Evolutionary conservation across 2,329 filamentous ascomycete genomes (phyloP), one percentile per base, ranked within the genome.

Genomic region (Karstenula rhodostoma): DNA sequence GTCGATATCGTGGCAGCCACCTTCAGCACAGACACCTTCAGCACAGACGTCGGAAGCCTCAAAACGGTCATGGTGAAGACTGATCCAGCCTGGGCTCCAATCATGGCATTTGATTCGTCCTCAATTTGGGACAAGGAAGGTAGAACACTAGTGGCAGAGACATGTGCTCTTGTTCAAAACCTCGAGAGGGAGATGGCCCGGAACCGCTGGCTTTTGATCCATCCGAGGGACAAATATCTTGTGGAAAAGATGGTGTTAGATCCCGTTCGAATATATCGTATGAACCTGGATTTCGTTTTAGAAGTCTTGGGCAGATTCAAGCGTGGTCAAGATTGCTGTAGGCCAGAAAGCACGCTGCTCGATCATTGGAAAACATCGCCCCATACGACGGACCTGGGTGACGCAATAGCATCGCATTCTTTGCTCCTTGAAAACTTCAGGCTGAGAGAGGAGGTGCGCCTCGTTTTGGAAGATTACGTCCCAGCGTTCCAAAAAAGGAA

Each of bases 1-100:
- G 58, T 60, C 4, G 58, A 56, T 17, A 60, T 60, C 9, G 8
- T 57, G 32, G 58, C 58, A 19, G 47, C 29, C 52, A 60, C 58
- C 8, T 60, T 60, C 53, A 29, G 25, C 44, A 32, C 29, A 32
- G n/a, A 32, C 29, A 32, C 52, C 8, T 57, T 60, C 47, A 27
- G 25, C 33, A 50, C 52, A 60, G 58, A 60, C 27, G 6, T 32
- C 22, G 4, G 23, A n/a, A 44, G 51, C 23, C 58, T 60, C 58
- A 44, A 29, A 56, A 23, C 5, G 46, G 53, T 52, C 12, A 25
- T 58, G 4, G n/a, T 37, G 37, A 58, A 47, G 48, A 29, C 22
- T 27, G 47, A 52, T 53, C 56, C 47, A 27, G 27, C 4, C 13
- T 58, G 56, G 56, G 49, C 15, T 12, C 37, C 2, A 37, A 23